A percentile compares a stretch with the other conserved stretches of the same genome.
These are phyloP conservation scores for Lagerstroemia speciosa DNA, from an alignment of 345 rosid genomes.

Conservation along the genomic window DNA sequence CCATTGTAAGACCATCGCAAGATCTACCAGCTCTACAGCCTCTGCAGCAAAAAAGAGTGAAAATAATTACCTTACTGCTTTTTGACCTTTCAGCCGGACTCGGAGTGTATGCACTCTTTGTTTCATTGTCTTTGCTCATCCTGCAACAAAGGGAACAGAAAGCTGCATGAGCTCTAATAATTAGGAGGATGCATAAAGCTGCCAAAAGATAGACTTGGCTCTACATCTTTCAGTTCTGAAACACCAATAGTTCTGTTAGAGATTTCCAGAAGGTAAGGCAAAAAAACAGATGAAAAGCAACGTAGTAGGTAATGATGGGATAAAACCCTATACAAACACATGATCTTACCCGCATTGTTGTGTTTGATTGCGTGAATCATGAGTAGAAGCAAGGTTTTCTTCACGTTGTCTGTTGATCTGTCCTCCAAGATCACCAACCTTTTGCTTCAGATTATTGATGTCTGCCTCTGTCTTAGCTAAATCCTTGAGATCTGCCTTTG, in stretches of 20 bases:
- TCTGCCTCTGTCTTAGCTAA: slow-evolving; percentile 57
- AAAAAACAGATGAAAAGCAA: background rate
- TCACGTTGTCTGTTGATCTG: slow-evolving; percentile 41
- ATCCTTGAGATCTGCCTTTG: slow-evolving; percentile 55
- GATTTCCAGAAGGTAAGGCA: background rate
- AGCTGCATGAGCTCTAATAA: background rate
- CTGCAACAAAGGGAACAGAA: slow-evolving; percentile 19
- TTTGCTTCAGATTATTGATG: slow-evolving; percentile 44
- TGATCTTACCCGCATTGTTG: slow-evolving; percentile 19
- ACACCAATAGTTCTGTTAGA: background rate
- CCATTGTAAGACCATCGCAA: background rate
- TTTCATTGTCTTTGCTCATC: slow-evolving; percentile 40
- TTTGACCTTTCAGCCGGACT: slow-evolving; percentile 29
- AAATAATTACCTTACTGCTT: slow-evolving; percentile 38
- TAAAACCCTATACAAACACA: slow-evolving; percentile 33
- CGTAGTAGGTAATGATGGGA: background rate
- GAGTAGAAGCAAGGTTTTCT: slow-evolving; percentile 25
- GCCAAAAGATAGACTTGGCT: background rate
- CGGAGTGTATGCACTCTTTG: slow-evolving; percentile 19
- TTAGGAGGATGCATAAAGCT: background rate
- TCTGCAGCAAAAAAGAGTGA: background rate
- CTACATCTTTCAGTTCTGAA: background rate
- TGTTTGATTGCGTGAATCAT: slow-evolving; percentile 27
- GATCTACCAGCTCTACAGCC: background rate
- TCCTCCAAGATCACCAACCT: slow-evolving; percentile 46